Evolutionary conservation across 768 basidiomycete genomes (phyloP).

Genomic region (Tubosaeta brunneosetosa): DNA sequence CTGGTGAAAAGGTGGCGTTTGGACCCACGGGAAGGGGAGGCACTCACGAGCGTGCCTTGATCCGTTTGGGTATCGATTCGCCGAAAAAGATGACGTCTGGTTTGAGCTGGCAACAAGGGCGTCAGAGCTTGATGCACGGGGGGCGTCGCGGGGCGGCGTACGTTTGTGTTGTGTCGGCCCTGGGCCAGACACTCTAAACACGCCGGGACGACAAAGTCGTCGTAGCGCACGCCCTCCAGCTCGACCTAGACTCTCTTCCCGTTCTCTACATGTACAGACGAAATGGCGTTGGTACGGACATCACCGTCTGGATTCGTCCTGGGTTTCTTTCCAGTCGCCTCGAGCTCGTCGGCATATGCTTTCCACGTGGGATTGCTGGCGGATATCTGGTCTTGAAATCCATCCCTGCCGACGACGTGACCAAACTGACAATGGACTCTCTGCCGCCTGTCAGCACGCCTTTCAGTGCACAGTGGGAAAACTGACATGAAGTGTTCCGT

Average conservation of each 20-base stretch:
- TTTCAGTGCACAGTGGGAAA: neutral
- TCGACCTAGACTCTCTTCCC: slow-evolving; percentile 52
- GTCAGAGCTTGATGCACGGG: too few relatives aligned
- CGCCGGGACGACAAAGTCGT: slow-evolving; percentile 72
- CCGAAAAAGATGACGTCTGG: slow-evolving; percentile 87
- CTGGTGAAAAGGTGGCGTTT: slow-evolving; percentile 31
- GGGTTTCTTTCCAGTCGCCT: slow-evolving; percentile 51
- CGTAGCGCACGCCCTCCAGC: slow-evolving; percentile 71
- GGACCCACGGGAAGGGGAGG: neutral
- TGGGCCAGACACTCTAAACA: slow-evolving; percentile 65
- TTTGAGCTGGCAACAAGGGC: slow-evolving; percentile 48
- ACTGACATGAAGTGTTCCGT: slow-evolving; percentile 80
- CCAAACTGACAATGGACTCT: slow-evolving; percentile 74
- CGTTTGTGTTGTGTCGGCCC: slow-evolving; percentile 55
- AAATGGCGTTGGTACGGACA: slow-evolving; percentile 39
- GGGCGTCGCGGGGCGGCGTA: slow-evolving; percentile 24
- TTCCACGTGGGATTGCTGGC: slow-evolving; percentile 77
- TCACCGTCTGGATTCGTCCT: slow-evolving; percentile 94
- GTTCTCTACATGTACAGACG: neutral
- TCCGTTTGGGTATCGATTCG: slow-evolving; percentile 67
- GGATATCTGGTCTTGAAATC: slow-evolving; percentile 73
- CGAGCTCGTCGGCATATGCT: slow-evolving; percentile 59
- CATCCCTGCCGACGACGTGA: slow-evolving; percentile 60
- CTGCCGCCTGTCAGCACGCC: slow-evolving; percentile 24
- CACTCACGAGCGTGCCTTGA: slow-evolving; percentile 70